Evolutionary conservation across 2,329 filamentous ascomycete genomes (phyloP), one percentile per base, ranked within the genome.

Genomic region (Colletotrichum cordylinicola): DNA sequence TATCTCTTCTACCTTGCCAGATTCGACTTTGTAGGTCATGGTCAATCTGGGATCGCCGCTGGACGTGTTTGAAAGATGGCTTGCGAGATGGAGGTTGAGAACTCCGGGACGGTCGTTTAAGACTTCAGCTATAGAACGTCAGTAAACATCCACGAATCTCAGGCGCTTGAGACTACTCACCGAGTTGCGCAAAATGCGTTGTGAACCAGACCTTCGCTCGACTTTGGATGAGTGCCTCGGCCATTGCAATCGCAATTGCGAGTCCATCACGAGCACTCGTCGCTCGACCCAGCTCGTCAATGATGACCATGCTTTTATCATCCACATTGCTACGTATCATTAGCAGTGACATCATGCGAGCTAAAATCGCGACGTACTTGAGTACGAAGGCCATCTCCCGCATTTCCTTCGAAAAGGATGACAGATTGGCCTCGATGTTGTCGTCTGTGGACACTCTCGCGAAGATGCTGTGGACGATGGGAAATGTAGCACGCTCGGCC

Each of bases 321-420:
- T 96, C 93, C 72, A 98, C 91, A 80, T 98, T 98, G 7, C 74
- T 76, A 15, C 10, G 6, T 2, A 13, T 7, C 9, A 24, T 69
- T 13, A 72, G 31, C 6, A 18, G 2, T 1, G 6, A 9, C 1
- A 21, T 12, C 18, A n/a, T 9, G 4, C 16, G 13, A 16, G 31
- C 12, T 1, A n/a, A n/a, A 21, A 4, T 5, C 3, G 43, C n/a
- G n/a, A 64, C 74, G 2, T 81, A 88, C 88, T 92, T 91, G 2
- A 98, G 86, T 70, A 99, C 98, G 82, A 98, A 98, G 0, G 96
- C 95, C 86, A 96, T 98, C 80, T 98, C 97, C 56, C 95, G 91
- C 97, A 99, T 98, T 84, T 99, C 97, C 0, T 95, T 90, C 0
- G 96, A 95, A 82, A 98, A 99, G 0, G 95, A 98, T 0, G 96